Evolutionary conservation across 768 basidiomycete genomes (phyloP), one percentile per base, ranked within the genome.

Genomic region (Agaricus subrufescens): DNA sequence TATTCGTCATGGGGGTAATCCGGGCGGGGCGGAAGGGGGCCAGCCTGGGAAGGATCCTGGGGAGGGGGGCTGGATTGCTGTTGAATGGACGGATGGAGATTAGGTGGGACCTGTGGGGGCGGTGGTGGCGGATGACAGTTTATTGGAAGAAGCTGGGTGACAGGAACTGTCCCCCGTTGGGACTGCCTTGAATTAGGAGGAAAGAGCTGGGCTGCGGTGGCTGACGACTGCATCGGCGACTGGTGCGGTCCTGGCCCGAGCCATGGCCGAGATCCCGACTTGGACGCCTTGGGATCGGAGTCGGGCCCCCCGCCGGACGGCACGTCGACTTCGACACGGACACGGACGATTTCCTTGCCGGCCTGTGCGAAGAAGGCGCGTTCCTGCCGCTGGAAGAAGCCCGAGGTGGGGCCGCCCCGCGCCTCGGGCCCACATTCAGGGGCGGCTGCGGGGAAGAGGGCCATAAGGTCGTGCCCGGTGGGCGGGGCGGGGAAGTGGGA

Each of bases 401-500:
- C 81, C 49, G 83, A 85, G 0, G 89, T 90, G 3, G 87, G 82
- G 0, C 84, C 84, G 2, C 80, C 75, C 54, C 81, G 73, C 70
- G 82, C 75, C 60, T 82, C 81, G 30, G 75, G 72, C 50, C 79
- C 80, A 48, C 69, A 77, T 45, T 78, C 75, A 1, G 89, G 89
- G 14, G 87, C 79, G 3, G 83, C 73, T 4, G 89, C 79, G 0
- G 89, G 89, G 65, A 91, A 91, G 73, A 91, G 80, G 12, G 86
- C 86, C 89, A 91, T 91, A 62, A 91, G 79, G 61, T 91, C 87
- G 62, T 91, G 89, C 2, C 89, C 89, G 0, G 86, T 89, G 4
- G 87, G 85, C 1, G 89, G 89, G 1, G 86, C 81, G 15, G 89
- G 89, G 65, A 83, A 88, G 60, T 83, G 84, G 19, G 55, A 50